Percentiles rank a stretch among this genome's conserved stretches.
These are phyloP conservation scores for Phytophthora fragariaefolia DNA, from an alignment of 352 stramenopile species.

Conservation along the genomic window DNA sequence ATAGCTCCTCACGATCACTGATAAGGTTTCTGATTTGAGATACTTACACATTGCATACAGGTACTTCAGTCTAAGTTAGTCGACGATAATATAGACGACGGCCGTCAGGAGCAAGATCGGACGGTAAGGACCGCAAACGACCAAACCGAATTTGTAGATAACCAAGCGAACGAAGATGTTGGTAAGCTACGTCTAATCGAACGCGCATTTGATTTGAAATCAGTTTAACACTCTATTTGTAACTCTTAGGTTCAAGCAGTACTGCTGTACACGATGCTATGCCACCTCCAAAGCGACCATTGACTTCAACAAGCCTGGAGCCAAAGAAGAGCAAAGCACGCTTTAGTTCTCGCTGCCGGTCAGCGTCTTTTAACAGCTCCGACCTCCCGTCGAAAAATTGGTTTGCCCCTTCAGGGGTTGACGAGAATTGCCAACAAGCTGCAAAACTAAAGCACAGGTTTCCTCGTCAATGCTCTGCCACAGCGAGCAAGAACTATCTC, in stretches of 20 bases:
- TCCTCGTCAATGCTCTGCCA: constrained; percentile 10
- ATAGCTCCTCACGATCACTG: too few species aligned
- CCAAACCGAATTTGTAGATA: constrained; percentile 5
- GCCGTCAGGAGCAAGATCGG: constrained; percentile 6
- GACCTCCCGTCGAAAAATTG: constrained; percentile 33
- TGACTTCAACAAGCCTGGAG: constrained; percentile 19
- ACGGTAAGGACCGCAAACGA: neutral
- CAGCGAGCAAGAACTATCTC: neutral
- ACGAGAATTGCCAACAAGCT: neutral
- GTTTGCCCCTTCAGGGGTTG: constrained; percentile 24
- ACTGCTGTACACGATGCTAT: constrained; percentile 30
- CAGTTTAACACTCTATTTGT: neutral
- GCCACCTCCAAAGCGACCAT: constrained; percentile 25
- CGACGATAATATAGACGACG: constrained; percentile 2
- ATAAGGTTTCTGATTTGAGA: too few species aligned
- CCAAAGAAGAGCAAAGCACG: constrained; percentile 26
- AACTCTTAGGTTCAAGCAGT: constrained; percentile 2
- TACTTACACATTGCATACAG: constrained; percentile 5
- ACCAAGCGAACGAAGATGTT: constrained; percentile 16
- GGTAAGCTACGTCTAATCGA: constrained; percentile 6
- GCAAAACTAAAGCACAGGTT: constrained; percentile 15
- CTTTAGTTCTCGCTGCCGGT: constrained; percentile 19
- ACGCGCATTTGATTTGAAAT: neutral
- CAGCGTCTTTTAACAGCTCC: constrained; percentile 13
- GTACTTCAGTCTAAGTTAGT: constrained; percentile 23